Conservation (phyloP, 1,284 basidiomycete species). For the Trametes hirsuta region DNA sequence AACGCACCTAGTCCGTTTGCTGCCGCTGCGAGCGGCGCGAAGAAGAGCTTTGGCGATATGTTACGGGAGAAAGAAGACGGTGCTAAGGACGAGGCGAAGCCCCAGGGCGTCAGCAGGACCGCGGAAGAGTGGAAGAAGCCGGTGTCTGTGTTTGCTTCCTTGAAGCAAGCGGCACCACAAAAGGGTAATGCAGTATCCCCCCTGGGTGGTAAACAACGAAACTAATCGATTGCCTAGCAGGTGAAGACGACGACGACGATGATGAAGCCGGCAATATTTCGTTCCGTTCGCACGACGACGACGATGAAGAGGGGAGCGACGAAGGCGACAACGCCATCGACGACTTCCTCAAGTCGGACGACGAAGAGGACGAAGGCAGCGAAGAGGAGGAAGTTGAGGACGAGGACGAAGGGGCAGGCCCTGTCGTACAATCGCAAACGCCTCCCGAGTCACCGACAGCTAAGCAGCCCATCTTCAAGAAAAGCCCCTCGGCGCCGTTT, state of each 20-base stretch:
- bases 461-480: slow-evolving; percentile 7
- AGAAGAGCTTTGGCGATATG: slow-evolving; percentile 46
- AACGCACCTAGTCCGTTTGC: slow-evolving; percentile 48
- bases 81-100: slow-evolving; percentile 22
- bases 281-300: slow-evolving; percentile 20
- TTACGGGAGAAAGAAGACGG: slow-evolving; percentile 36
- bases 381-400: slow-evolving; percentile 36
- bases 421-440: slow-evolving; percentile 27
- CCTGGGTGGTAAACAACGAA: no score
- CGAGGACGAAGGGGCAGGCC: slow-evolving; percentile 36
- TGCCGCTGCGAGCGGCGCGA: slow-evolving; percentile 32
- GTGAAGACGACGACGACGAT: slow-evolving; percentile 28
- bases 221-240: not conserved
- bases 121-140: slow-evolving; percentile 26
- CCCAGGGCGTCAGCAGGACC: slow-evolving; percentile 15
- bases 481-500: slow-evolving; percentile 2
- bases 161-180: slow-evolving; percentile 13
- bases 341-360: slow-evolving; percentile 26
- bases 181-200: slow-evolving; percentile 2
- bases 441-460: slow-evolving; percentile 20
- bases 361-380: slow-evolving; percentile 32
- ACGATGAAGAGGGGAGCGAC: slow-evolving; percentile 19
- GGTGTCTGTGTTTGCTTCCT: slow-evolving; percentile 26
- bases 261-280: slow-evolving; percentile 26
- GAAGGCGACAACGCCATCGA: slow-evolving; percentile 31